Evolutionary conservation across 768 basidiomycete genomes (phyloP), one percentile per base, ranked within the genome.

Genomic region (Paxillus involutus): DNA sequence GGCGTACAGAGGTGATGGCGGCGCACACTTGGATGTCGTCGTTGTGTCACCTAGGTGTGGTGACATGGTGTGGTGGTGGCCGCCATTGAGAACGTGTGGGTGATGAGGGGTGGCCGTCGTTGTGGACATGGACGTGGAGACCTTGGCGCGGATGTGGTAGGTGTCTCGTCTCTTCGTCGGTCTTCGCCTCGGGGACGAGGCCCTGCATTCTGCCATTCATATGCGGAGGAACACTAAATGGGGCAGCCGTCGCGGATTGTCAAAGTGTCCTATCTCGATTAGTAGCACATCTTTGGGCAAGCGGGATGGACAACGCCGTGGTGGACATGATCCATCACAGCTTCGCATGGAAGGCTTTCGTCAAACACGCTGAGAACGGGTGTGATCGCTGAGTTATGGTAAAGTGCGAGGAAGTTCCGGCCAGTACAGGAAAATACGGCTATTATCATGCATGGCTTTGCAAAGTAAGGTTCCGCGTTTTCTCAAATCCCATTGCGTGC

Each of bases 331-430:
- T 21, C 3, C 7, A 40, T n/a, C 32, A 32, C 40, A 35, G 51
- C 33, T 33, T 58, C 63, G 30, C 55, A n/a, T n/a, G n/a, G n/a
- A n/a, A n/a, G n/a, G n/a, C n/a, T n/a, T n/a, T n/a, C n/a, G n/a
- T n/a, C n/a, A 36, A 42, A 39, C 58, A 54, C 55, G 47, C 39
- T n/a, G n/a, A n/a, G n/a, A n/a, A n/a, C n/a, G 21, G 44, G 37
- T 7, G 36, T 6, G 7, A 42, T 51, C 49, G 16, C 26, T 39
- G 10, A 16, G 44, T 26, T 4, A 16, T 35, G 30, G 14, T 39
- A 33, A 24, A 24, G 42, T 16, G 13, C 33, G 1, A 35, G 10
- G n/a, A 24, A 30, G n/a, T 4, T 39, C 40, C 51, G 47, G 51
- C 16, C 33, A 41, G 16, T 6, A 13, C 30, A 44, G 7, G 44